Evolutionary conservation across 805 yeast genomes (phyloP).

Genomic region (Jamesozyma piceae): DNA sequence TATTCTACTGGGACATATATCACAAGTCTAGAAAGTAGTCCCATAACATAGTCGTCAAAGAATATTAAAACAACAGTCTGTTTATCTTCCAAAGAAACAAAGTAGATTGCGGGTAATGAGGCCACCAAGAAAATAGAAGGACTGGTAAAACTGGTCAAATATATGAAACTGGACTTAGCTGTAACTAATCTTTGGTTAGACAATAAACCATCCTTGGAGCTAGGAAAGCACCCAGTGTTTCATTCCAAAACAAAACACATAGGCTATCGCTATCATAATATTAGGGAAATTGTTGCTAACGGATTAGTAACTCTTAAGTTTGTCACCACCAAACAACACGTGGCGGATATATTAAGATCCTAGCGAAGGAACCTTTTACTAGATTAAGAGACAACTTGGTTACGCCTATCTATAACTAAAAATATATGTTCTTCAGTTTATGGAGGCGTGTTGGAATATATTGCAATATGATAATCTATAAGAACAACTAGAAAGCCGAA

Average conservation of each 20-base stretch:
- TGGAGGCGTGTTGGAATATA: neutral
- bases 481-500: too few species aligned
- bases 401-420: neutral
- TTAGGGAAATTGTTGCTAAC: slow-evolving; percentile 3
- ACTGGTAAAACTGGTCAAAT: slow-evolving; percentile 2
- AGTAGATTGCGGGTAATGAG: slow-evolving; percentile 8
- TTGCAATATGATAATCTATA: too few species aligned
- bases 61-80: slow-evolving; percentile 6
- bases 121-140: slow-evolving; percentile 6
- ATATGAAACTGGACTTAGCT: neutral
- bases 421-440: neutral
- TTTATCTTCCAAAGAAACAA: slow-evolving; percentile 9
- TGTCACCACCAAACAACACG: slow-evolving; percentile 5
- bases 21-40: slow-evolving; percentile 6
- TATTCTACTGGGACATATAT: slow-evolving; percentile 10
- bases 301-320: neutral
- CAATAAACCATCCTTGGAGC: slow-evolving; percentile 4
- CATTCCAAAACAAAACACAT: slow-evolving; percentile 9
- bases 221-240: slow-evolving; percentile 4
- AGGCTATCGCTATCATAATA: slow-evolving; percentile 4
- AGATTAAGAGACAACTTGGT: neutral
- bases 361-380: neutral
- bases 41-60: slow-evolving; percentile 10
- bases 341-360: slow-evolving; percentile 5
- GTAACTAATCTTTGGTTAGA: slow-evolving; percentile 3